Evolutionary conservation across 768 basidiomycete genomes (phyloP), one percentile per base, ranked within the genome.

Genomic region (Stropharia rugosoannulata): DNA sequence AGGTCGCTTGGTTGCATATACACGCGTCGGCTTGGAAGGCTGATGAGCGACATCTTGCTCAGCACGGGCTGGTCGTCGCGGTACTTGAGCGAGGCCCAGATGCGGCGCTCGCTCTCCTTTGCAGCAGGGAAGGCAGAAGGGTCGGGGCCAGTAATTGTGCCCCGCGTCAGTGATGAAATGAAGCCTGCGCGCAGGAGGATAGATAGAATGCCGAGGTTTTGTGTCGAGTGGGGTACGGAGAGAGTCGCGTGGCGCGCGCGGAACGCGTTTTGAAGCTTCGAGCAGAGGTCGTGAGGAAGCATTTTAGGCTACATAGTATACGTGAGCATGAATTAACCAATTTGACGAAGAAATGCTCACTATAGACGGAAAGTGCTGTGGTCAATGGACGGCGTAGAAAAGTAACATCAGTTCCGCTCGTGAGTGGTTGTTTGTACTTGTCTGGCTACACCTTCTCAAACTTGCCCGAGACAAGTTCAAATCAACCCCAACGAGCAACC

Each of bases 1-100:
- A 99, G 81, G 64, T 97, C 95, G 3, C 78, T 72, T 36, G 79
- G 56, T 44, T 83, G 80, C 82, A 97, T 88, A 63, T 85, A 83
- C 36, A 97, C 80, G 49, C 88, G 79, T 66, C 89, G 85, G 70
- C 87, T 90, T 2, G 95, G 94, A 69, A 80, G 87, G 72, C 88
- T 90, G 62, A 98, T 79, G 69, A 96, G 82, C 47, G 82, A 74
- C 87, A 98, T 94, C 61, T 79, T 66, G 50, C 74, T 77, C 58
- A 99, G 77, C 18, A 98, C 93, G 5, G 95, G 92, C 29, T 83
- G 77, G 69, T 97, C 92, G 62, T 93, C 86, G 48, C 96, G 83
- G 75, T 96, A 95, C 74, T 99, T 99, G 61, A 98, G 84, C 49
- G 87, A 85, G 1, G 92, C 92, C 94, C 96, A 97, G 71, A 98